These are phyloP conservation scores for Talaromyces funiculosus DNA, from an alignment of 2,329 filamentous ascomycete genomes.

Conservation along the genomic window DNA sequence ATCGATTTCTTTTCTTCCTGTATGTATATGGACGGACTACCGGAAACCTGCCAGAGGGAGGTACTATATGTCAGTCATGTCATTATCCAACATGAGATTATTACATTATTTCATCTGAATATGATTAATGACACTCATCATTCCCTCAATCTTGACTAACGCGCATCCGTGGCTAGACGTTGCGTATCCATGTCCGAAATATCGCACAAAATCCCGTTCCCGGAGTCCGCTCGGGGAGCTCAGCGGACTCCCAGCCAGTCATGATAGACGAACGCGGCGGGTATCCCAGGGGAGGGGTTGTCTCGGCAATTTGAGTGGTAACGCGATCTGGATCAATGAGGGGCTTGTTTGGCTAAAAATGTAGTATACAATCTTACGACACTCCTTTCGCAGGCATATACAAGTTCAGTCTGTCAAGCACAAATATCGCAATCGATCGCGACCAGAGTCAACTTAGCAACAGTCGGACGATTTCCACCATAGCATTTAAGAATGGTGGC, in stretches of 20 bases:
- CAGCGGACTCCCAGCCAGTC: not conserved
- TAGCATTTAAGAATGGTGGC: slow-evolving; percentile 27
- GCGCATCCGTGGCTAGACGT: not conserved
- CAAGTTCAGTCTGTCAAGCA: not conserved
- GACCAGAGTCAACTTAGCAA: not conserved
- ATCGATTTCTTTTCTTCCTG: not conserved
- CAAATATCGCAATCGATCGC: not conserved
- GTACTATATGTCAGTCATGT: not conserved
- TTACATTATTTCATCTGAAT: not conserved
- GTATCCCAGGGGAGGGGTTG: not conserved
- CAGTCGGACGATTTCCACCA: not conserved
- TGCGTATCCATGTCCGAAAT: not conserved
- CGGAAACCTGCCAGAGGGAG: not conserved
- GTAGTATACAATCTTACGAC: not conserved
- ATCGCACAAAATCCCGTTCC: not conserved
- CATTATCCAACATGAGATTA: not conserved
- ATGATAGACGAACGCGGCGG: not conserved
- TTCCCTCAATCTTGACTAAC: not conserved
- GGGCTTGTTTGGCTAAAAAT: not conserved
- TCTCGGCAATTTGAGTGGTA: not conserved
- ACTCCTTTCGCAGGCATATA: not conserved
- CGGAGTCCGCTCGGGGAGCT: not conserved
- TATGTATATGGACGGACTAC: not conserved
- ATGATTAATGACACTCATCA: not conserved
- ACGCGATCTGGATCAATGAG: not conserved